These are phyloP conservation scores for Pseudopyrenochaeta lycopersici DNA, from an alignment of 2,329 filamentous ascomycete genomes.

Conservation along the genomic window DNA sequence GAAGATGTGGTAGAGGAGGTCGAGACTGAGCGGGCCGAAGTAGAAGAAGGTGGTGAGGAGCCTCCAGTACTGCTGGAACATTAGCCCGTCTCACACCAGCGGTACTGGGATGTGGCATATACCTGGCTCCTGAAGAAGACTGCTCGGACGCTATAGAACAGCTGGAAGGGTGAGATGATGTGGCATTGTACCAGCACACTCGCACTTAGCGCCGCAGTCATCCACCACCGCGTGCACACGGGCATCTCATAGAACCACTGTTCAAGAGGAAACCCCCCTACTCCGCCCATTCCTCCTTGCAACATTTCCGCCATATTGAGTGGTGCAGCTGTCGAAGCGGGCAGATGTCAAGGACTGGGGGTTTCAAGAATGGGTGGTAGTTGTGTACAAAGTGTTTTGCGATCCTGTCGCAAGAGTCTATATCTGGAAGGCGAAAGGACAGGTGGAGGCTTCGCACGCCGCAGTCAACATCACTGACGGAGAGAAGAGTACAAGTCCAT, in stretches of 20 bases:
- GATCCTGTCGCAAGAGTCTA: neutral
- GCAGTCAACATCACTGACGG: slow-evolving; percentile 1
- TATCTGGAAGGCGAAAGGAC: slow-evolving; percentile 10
- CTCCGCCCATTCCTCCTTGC: slow-evolving; percentile 56
- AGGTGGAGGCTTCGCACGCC: slow-evolving; percentile 11
- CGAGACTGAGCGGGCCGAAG: slow-evolving; percentile 92
- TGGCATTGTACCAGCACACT: slow-evolving; percentile 93
- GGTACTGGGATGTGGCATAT: slow-evolving; percentile 37
- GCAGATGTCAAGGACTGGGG: neutral
- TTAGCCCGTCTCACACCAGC: slow-evolving; percentile 5
- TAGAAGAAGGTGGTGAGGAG: slow-evolving; percentile 97
- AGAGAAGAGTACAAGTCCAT: slow-evolving; percentile 1
- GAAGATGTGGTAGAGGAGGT: slow-evolving; percentile 97
- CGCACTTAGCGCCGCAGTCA: slow-evolving; percentile 86
- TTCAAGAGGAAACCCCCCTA: slow-evolving; percentile 81
- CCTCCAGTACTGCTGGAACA: slow-evolving; percentile 82
- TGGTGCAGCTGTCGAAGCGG: neutral
- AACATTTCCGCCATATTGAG: slow-evolving; percentile 57
- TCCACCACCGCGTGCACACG: slow-evolving; percentile 96
- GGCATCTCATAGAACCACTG: slow-evolving; percentile 99
- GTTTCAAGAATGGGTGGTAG: neutral
- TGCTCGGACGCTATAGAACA: slow-evolving; percentile 94
- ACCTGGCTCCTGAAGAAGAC: slow-evolving; percentile 95
- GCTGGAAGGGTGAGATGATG: slow-evolving; percentile 89
- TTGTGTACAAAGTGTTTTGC: neutral